Base-by-base conservation (phyloP, 768 basidiomycete genomes). In the Cystobasidium tubakii region DNA sequence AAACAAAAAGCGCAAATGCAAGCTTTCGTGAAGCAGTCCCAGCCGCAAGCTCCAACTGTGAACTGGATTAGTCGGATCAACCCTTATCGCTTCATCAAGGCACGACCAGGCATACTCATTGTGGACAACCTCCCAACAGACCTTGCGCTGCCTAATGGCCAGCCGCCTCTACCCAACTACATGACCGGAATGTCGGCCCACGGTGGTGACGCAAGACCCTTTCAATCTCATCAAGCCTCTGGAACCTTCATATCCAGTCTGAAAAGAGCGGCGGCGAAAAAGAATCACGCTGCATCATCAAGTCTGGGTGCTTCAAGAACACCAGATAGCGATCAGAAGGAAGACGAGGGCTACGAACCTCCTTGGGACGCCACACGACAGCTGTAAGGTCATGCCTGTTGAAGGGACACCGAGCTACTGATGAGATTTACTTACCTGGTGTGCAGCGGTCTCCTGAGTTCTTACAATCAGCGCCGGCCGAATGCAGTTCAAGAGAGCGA, bases 31-130 rank as follows among this genome's bases (percentile, higher is more conserved):
- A 84, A 85, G 27, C 84, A 84, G 50, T 31, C 78, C 13, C 78
- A 81, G 60, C 81, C 83, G 0, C 77, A 80, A 74, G 79, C 76
- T 50, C 81, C 76, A 78, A 82, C 74, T 79, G 84, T 80, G 6
- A 83, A 84, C 19, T 97, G 92, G 92, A 79, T 90, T 27, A 86
- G 87, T 60, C 84, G 83, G 62, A 80, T 92, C 39, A 95, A 98
- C 79, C 94, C 92, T 1, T 97, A 96, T 81, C 85, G 88, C n/a
- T 90, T 88, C 86, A 81, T 91, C 70, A 86, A 85, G n/a, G 43
- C 55, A 31, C 29, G 69, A 33, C 13, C 62, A 0, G 88, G 87
- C 73, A 86, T 86, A 0, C 85, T 89, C 53, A 87, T 85, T 69
- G 88, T 90, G 3, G 87, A 88, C 71, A 85, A 86, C 64, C 80